Conservation (phyloP, 768 basidiomycete species). For the Lactarius hengduanensis region DNA sequence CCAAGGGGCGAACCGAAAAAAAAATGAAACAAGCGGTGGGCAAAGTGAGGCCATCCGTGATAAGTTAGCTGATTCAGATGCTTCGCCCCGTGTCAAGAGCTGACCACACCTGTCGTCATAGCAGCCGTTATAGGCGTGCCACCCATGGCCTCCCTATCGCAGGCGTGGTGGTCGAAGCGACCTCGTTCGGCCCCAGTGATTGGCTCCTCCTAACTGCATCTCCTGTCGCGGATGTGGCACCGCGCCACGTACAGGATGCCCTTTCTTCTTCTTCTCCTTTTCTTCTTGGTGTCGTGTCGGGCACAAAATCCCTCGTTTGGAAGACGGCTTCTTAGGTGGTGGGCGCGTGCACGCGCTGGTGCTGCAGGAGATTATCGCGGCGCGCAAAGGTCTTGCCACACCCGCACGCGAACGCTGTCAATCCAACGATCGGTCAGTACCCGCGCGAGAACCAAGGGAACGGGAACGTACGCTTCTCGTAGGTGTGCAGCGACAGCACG, state of each 20-base stretch:
- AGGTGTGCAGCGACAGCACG: conserved; percentile 75
- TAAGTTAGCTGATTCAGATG: background rate
- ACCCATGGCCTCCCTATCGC: background rate
- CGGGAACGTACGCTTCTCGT: conserved; percentile 70
- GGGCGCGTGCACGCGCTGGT: conserved; percentile 56
- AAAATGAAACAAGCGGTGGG: background rate
- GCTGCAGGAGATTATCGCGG: conserved; percentile 75
- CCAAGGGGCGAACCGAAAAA: background rate
- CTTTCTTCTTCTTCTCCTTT: background rate
- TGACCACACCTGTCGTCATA: background rate
- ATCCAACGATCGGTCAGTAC: background rate
- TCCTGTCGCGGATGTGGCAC: background rate
- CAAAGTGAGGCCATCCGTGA: background rate
- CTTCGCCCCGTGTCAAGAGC: background rate
- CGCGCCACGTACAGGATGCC: background rate
- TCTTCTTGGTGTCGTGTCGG: background rate
- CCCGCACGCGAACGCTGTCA: conserved; percentile 55
- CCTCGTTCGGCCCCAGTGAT: background rate
- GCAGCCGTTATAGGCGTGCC: background rate
- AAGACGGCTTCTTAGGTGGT: background rate
- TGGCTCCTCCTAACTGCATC: background rate
- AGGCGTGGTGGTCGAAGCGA: background rate
- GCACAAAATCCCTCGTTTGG: background rate
- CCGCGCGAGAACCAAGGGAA: background rate
- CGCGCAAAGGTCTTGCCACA: conserved; percentile 74